Base-by-base conservation (phyloP, 192 early-diverging fungal species). In the Jimgerdemannia lactiflua region DNA sequence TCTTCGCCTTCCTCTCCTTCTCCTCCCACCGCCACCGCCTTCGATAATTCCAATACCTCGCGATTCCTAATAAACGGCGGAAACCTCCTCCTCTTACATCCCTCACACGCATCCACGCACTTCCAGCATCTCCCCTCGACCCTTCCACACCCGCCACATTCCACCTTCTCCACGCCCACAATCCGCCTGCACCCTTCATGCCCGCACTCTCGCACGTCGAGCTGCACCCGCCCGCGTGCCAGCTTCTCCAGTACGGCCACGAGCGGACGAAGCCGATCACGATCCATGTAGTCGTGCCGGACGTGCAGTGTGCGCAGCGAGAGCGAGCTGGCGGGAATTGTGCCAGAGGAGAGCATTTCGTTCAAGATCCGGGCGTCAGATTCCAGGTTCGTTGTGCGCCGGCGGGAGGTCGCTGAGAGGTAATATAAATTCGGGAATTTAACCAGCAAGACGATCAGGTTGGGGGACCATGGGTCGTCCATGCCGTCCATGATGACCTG, bases 401-500 rank as follows among this genome's bases (percentile, higher is more conserved):
- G 73, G 18, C 84, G 71, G 43, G 85, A 78, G 18, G 75, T 77
- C 3, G 84, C 83, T 9, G 77, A 77, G 8, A 88, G 69, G 10
- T 76, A 69, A 42, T 73, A 72, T 4, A 88, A 71, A 10, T 77
- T 72, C 9, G 84, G 84, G 29, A 88, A 88, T 65, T 88, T 88
- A 72, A 86, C 77, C 19, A 88, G 41, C 86, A 88, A 86, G 4
- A 88, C 83, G 18, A 88, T 43, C 11, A 83, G 86, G 14, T 59
- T 14, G 10, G 84, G 84, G 17, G 82, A 77, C 49, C 84, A 80
- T 2, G 81, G 77, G 20, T 84, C 80, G 29, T 88, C 86, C 9
- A 78, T 83, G 4, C 72, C 71, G 43, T 88, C 86, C 86, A 88
- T 88, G 11, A 80, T 64, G 70, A 86, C 80, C 82, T 85, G 43